Base-by-base conservation (phyloP, 225 moss, liverwort and hornwort species). In the Anthoceros angustus region DNA sequence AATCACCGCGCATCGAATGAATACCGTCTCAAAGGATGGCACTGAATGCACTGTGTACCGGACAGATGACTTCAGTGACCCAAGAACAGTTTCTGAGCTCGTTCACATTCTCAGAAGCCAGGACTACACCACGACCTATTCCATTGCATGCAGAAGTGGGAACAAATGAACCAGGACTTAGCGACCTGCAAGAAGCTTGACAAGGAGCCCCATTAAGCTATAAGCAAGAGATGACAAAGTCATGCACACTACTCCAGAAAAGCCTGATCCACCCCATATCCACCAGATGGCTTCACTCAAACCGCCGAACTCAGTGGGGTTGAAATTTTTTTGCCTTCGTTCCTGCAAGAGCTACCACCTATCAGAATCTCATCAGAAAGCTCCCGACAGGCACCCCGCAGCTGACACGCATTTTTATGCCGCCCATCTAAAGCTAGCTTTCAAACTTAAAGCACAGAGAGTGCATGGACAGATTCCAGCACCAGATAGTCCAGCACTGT, bases 1-100 rank as follows among this genome's bases (percentile, higher is more conserved):
- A 55, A 55, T 55, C n/a, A 55, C 55, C 55, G 55, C 55, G 23
- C 55, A 55, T 55, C 55, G 55, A 55, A 55, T 23, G 23, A 55
- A 55, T 7, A 55, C 55, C 18, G 55, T 55, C 55, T 55, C 55
- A 55, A 55, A 15, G 10, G 18, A 55, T 55, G 55, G 55, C 14
- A 55, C 55, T 55, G 55, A 20, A 18, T 55, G 55, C 55, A 55
- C 55, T 55, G 55, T 15, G 32, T 32, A 32, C 2, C 32, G 32
- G 32, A 32, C 32, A 32, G 32, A 32, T 32, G 32, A 4, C 32
- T 32, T 32, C 32, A 32, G 32, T 32, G 32, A 32, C 32, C 32
- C 32, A 32, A 32, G 32, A 32, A 32, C 32, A 32, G 32, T 32
- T 4, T 32, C 32, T 32, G 32, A 32, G 32, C 32, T 32, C 32